Evolutionary conservation across 192 early-diverging fungal species (phyloP), one percentile per base, ranked within the genome.

Genomic region (Mortierella alpina): DNA sequence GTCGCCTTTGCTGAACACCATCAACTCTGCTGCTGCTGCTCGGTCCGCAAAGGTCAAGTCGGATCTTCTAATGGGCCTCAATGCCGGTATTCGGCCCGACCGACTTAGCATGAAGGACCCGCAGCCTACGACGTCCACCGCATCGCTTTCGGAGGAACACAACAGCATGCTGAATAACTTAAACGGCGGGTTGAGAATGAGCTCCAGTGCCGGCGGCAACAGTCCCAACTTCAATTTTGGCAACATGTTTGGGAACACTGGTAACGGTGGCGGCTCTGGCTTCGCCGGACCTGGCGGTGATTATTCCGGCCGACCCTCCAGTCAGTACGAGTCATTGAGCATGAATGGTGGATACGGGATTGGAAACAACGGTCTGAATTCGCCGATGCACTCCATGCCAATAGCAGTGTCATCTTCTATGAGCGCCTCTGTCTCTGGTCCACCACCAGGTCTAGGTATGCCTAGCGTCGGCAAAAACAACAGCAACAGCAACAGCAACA

Each of bases 21-120:
- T 68, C 42, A 57, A 58, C 8, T 68, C 66, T 5, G 70, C 77
- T 1, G 51, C 68, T 10, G 68, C 70, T 3, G 69, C 69, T 41
- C 69, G 77, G 31, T 71, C 77, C 23, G 77, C 77, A 42, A 80
- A 80, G 59, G 77, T 80, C 50, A 80, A 80, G 31, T 80, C 77
- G 31, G 77, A 80, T 59, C 51, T 80, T 39, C 59, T 80, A 15
- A 80, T 80, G 77, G 77, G 77, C 20, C 61, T 80, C 14, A 80
- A 80, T 44, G 61, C 63, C 15, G 53, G 60, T 41, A 55, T 63
- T 58, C 76, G 76, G 41, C 23, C 76, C 2, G 76, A 75, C 44
- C 74, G 74, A 22, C 59, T 69, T 17, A 39, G 39, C 7, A 54
- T 59, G 56, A 78, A 61, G 46, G 68, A 78, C 41, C 50, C 56